phyloP scores from a whole-genome alignment of 371 early-diverging fungal species.

The Rhizopus delemar region DNA sequence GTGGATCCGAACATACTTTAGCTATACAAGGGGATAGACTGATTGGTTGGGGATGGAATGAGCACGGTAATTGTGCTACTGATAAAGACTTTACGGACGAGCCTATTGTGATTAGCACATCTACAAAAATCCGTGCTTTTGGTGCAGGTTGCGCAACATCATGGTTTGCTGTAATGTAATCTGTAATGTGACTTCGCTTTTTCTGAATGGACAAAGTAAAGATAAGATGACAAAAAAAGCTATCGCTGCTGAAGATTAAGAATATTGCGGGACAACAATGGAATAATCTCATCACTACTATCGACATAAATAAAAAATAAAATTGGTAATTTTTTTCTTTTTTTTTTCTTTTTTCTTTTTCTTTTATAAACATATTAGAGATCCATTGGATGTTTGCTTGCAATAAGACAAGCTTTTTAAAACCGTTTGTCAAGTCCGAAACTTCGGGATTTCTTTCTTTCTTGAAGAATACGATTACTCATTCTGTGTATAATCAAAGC shows the following conservation, averaged over 20 bases:
- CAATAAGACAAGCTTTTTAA: neutral
- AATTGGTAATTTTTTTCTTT: too few species aligned
- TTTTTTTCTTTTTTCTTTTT: too few species aligned
- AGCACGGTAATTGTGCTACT: conserved; percentile 83
- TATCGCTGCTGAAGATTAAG: too few species aligned
- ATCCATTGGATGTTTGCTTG: neutral
- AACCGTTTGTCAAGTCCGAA: neutral
- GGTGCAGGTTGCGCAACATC: conserved; percentile 36
- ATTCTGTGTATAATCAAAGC: neutral
- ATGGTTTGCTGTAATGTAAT: conserved; percentile 16
- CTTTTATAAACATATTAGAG: neutral
- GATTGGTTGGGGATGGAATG: conserved; percentile 91
- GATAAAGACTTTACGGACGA: conserved; percentile 30
- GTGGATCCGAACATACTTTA: conserved; percentile 82
- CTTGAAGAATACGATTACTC: neutral
- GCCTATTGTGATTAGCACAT: conserved; percentile 1
- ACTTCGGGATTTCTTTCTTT: neutral
- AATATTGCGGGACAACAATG: too few species aligned
- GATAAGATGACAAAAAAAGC: too few species aligned
- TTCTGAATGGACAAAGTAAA: too few species aligned
- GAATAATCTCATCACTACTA: too few species aligned
- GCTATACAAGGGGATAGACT: conserved; percentile 50
- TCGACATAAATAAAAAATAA: neutral
- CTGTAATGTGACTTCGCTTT: too few species aligned
- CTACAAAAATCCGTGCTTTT: conserved; percentile 4